These are phyloP conservation scores for Saitoella complicata DNA, from an alignment of 805 yeast species.

Conservation along the genomic window DNA sequence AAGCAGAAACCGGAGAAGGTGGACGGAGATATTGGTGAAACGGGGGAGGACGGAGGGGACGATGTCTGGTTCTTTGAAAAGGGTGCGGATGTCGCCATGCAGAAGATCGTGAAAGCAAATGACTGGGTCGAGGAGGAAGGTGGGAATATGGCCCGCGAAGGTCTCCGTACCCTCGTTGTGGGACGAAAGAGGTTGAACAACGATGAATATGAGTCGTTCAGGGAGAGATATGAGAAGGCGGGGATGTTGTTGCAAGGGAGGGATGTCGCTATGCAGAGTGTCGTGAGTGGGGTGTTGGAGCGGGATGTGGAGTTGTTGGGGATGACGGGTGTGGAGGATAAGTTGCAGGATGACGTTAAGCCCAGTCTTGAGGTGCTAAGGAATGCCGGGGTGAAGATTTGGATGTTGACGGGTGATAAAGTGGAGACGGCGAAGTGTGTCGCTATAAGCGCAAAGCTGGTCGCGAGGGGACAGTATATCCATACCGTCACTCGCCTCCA, in stretches of 20 bases:
- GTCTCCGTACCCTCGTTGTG: slow-evolving; percentile 82
- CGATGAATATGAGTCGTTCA: slow-evolving; percentile 45
- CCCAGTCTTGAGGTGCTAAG: slow-evolving; percentile 79
- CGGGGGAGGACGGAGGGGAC: slow-evolving; percentile 17
- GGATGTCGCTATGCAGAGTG: slow-evolving; percentile 55
- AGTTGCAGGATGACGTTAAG: slow-evolving; percentile 79
- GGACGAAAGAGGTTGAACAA: slow-evolving; percentile 60
- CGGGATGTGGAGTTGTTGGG: slow-evolving; percentile 74
- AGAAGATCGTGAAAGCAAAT: slow-evolving; percentile 58
- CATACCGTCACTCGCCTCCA: slow-evolving; percentile 61
- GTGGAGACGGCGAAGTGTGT: slow-evolving; percentile 98
- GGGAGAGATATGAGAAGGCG: slow-evolving; percentile 50
- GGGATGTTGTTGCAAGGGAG: slow-evolving; percentile 64
- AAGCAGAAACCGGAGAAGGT: slow-evolving; percentile 19
- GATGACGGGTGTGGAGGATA: slow-evolving; percentile 93
- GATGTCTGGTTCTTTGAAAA: slow-evolving; percentile 78
- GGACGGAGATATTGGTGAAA: not conserved
- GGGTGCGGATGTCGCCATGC: slow-evolving; percentile 96
- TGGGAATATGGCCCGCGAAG: slow-evolving; percentile 95
- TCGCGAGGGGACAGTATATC: slow-evolving; percentile 84
- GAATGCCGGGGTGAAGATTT: slow-evolving; percentile 91
- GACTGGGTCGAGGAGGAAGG: slow-evolving; percentile 99
- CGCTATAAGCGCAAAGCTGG: slow-evolving; percentile 85
- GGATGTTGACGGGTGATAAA: slow-evolving; percentile 99
- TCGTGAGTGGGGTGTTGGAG: slow-evolving; percentile 56